Conservation (phyloP, 257 asterid genomes). For the Catharanthus roseus region DNA sequence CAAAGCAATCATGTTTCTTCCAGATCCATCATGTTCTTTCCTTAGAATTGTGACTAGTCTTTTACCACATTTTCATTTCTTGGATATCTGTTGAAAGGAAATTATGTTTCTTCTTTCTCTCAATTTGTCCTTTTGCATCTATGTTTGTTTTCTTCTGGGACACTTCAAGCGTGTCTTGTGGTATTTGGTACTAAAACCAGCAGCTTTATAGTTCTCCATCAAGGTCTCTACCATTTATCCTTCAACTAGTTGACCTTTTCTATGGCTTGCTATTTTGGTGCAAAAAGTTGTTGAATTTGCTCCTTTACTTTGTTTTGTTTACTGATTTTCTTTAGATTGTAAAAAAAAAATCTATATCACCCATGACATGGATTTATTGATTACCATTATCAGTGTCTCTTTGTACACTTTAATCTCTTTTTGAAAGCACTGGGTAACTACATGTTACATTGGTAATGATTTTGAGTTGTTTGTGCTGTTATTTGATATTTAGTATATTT, state of each 20-base stretch:
- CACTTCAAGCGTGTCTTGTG: not conserved
- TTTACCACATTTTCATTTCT: not conserved
- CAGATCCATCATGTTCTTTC: too few species aligned
- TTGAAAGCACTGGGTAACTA: not conserved
- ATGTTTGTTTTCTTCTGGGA: not conserved
- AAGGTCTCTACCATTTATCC: not conserved
- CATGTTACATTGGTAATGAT: not conserved
- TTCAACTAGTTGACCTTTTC: not conserved
- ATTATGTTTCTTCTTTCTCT: not conserved
- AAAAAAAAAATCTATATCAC: not conserved
- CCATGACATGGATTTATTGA: not conserved
- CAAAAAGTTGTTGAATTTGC: not conserved
- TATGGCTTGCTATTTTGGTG: not conserved
- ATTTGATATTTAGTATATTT: not conserved
- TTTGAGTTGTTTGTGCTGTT: not conserved
- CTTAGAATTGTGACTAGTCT: not conserved
- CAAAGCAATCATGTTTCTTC: not conserved
- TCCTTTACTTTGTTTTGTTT: not conserved
- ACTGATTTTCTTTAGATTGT: not conserved
- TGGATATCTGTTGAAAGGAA: not conserved
- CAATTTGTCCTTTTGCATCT: not conserved
- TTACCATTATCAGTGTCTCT: not conserved
- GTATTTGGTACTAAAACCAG: not conserved
- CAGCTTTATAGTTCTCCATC: not conserved
- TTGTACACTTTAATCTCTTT: not conserved